These are phyloP conservation scores for Baudoinia panamericana DNA, from an alignment of 495 filamentous ascomycete species.

Conservation along the genomic window DNA sequence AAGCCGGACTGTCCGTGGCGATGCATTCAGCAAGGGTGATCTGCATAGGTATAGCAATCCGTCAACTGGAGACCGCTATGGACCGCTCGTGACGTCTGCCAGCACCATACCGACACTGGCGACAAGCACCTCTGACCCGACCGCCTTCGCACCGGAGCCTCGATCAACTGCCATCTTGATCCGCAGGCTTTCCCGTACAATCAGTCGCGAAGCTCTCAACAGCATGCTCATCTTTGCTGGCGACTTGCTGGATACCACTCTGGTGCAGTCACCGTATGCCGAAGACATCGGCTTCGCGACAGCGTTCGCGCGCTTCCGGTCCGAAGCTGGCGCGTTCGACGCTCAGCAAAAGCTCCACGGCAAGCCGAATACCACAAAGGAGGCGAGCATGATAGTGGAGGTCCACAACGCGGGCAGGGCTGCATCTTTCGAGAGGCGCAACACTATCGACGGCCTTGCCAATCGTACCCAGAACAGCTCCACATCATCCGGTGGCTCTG, in stretches of 20 bases:
- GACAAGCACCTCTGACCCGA: conserved; percentile 10
- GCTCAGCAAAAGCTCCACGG: conserved; percentile 66
- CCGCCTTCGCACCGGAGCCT: not conserved
- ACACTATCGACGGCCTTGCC: conserved; percentile 47
- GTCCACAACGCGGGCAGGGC: conserved; percentile 35
- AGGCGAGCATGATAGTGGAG: conserved; percentile 69
- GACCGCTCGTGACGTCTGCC: not conserved
- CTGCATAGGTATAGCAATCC: conserved; percentile 1
- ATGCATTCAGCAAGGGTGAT: not conserved
- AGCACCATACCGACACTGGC: conserved; percentile 5
- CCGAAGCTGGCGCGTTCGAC: conserved; percentile 58
- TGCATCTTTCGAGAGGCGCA: conserved; percentile 36
- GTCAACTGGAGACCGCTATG: not conserved
- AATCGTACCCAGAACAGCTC: conserved; percentile 40
- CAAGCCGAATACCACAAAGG: conserved; percentile 60
- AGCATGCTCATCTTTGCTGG: conserved; percentile 79
- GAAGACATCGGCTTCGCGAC: conserved; percentile 61
- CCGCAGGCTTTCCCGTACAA: conserved; percentile 63
- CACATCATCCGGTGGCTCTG: conserved; percentile 40
- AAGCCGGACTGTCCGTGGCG: not conserved
- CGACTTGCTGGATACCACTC: conserved; percentile 61
- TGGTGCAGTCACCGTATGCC: conserved; percentile 49
- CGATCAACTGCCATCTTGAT: conserved; percentile 43
- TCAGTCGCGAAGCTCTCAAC: conserved; percentile 55
- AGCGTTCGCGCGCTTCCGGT: conserved; percentile 64